These are phyloP conservation scores for Xylaria sp. DNA, from an alignment of 2,329 filamentous ascomycete genomes.

Conservation along the genomic window DNA sequence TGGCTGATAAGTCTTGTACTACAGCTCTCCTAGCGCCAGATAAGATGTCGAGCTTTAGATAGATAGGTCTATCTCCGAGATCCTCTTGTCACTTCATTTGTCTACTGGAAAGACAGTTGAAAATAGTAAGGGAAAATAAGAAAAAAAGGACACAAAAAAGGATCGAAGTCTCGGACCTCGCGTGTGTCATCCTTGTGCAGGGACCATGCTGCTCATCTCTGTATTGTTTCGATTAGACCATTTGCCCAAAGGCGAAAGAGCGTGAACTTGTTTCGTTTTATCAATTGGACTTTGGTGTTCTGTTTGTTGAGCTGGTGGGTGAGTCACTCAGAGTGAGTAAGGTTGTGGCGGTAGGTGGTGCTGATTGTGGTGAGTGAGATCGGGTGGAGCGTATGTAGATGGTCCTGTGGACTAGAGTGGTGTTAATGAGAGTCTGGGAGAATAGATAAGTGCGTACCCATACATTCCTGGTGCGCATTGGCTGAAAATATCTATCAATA, in stretches of 20 bases:
- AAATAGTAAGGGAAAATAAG: background rate
- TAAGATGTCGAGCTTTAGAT: background rate
- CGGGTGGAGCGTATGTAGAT: too few relatives aligned
- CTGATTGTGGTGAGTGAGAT: background rate
- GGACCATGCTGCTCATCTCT: background rate
- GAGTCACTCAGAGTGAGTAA: background rate
- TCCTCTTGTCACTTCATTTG: too few relatives aligned
- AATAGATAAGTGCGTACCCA: background rate
- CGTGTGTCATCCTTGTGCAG: slow-evolving; percentile 1
- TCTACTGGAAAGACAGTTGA: background rate
- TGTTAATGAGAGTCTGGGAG: too few relatives aligned
- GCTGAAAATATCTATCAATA: background rate
- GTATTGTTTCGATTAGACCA: background rate
- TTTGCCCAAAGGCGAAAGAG: background rate
- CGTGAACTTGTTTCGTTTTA: background rate
- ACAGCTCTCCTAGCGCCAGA: too few relatives aligned
- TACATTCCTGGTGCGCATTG: background rate
- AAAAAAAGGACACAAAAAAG: background rate
- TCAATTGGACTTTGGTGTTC: background rate
- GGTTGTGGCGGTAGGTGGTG: too few relatives aligned
- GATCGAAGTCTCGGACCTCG: background rate
- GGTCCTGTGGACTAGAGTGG: too few relatives aligned
- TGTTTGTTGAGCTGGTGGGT: background rate
- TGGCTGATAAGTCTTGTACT: too few relatives aligned
- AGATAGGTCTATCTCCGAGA: too few relatives aligned